phyloP scores from a whole-genome alignment of 139 green algal species.

The Axilococcus clingmanii region DNA sequence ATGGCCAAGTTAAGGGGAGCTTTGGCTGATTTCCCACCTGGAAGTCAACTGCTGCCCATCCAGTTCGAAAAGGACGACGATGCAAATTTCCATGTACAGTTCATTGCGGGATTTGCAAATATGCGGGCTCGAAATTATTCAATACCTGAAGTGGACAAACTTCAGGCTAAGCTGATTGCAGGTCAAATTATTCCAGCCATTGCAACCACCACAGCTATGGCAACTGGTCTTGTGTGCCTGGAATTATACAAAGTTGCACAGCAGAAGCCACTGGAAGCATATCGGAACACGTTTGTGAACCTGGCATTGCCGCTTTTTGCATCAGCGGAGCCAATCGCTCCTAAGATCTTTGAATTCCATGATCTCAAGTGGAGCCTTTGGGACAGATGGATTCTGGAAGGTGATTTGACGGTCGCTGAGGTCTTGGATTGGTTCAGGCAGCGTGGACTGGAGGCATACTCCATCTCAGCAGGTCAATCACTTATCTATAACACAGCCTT shows the following conservation, averaged over 20 bases:
- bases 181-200: constrained; percentile 98
- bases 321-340: constrained; percentile 86
- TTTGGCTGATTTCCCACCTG: constrained; percentile 30
- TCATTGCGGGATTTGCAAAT: constrained; percentile 89
- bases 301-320: constrained; percentile 95
- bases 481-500: constrained; percentile 99
- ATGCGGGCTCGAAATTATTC: constrained; percentile 95
- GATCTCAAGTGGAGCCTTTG: constrained; percentile 88
- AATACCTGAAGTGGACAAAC: constrained; percentile 74
- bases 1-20: constrained; percentile 50
- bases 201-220: constrained; percentile 90
- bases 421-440: constrained; percentile 84
- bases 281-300: constrained; percentile 98
- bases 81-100: constrained; percentile 94
- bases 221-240: constrained; percentile 91
- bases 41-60: constrained; percentile 59
- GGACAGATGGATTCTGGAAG: constrained; percentile 94
- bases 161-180: constrained; percentile 97
- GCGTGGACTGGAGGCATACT: constrained; percentile 75
- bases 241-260: constrained; percentile 94
- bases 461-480: constrained; percentile 78
- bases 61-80: constrained; percentile 96
- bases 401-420: constrained; percentile 87
- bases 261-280: constrained; percentile 66
- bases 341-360: constrained; percentile 52